A percentile compares a stretch with the other conserved stretches of the same genome.
Evolutionary conservation across 345 rosid genomes (phyloP).

Genomic region (Pugionium dolabratum): DNA sequence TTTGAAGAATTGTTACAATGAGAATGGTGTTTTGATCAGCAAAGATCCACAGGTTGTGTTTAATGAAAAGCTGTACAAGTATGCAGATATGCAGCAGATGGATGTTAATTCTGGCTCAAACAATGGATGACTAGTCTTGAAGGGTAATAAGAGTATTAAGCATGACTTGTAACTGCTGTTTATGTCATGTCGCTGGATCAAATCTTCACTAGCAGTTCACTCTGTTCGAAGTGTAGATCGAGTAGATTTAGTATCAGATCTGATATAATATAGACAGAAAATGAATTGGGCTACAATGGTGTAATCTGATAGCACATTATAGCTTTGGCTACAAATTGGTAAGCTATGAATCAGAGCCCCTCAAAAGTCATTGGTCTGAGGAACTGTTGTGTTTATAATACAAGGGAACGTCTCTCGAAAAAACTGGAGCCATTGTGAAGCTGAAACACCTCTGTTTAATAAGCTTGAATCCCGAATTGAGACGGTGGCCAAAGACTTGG

Average conservation of each 20-base stretch:
- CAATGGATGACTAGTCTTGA: neutral
- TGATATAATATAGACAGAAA: neutral
- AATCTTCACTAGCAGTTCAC: too few species aligned
- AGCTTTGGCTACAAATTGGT: neutral
- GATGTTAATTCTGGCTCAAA: conserved; percentile 23
- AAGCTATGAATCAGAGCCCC: conserved; percentile 11
- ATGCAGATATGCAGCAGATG: conserved; percentile 50
- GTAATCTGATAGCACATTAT: conserved; percentile 1
- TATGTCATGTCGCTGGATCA: too few species aligned
- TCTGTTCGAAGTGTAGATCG: neutral
- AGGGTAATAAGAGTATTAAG: neutral
- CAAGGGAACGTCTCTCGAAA: neutral
- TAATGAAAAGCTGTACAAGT: conserved; percentile 40
- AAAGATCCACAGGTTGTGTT: conserved; percentile 83
- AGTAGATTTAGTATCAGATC: neutral
- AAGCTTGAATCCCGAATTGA: conserved; percentile 83
- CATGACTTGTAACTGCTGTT: too few species aligned
- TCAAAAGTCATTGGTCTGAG: conserved; percentile 5
- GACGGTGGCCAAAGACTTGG: conserved; percentile 91
- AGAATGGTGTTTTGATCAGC: conserved; percentile 52
- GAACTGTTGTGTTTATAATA: neutral
- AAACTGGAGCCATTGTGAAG: conserved; percentile 11
- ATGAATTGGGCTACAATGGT: conserved; percentile 21
- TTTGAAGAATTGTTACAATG: conserved; percentile 63
- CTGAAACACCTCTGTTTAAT: conserved; percentile 48